Percentiles rank a stretch among this genome's conserved stretches.
These are phyloP conservation scores for Colletotrichum sp. DNA, from an alignment of 2,329 filamentous ascomycete genomes.

Conservation along the genomic window DNA sequence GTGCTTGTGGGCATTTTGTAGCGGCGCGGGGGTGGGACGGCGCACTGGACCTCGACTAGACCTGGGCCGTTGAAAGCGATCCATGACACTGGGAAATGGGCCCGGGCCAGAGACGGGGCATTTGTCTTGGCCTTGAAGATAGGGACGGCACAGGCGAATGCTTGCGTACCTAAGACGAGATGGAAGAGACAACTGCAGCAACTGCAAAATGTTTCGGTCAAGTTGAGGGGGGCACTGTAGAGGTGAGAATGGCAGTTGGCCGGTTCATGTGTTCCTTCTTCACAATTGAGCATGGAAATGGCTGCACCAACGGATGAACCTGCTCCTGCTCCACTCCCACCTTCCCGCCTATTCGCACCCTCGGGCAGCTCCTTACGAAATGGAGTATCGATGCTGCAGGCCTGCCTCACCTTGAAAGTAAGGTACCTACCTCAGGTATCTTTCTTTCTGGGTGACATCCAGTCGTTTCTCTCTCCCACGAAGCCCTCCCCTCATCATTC, in stretches of 20 bases:
- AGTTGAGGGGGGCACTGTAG: not conserved
- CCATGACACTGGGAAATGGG: not conserved
- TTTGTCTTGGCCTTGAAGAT: not conserved
- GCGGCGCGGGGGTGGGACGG: conserved; percentile 18
- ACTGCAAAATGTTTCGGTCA: not conserved
- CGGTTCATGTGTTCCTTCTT: not conserved
- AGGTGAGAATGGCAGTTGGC: not conserved
- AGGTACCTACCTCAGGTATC: not conserved
- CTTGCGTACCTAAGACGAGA: not conserved
- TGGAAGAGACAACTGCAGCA: not conserved
- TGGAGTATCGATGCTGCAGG: not conserved
- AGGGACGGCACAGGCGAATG: not conserved
- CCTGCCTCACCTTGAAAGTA: not conserved
- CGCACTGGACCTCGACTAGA: not conserved
- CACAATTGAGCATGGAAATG: not conserved
- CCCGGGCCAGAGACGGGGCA: not conserved
- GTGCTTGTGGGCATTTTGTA: not conserved
- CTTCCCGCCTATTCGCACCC: not conserved
- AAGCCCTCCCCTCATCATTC: not conserved
- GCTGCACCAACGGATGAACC: not conserved
- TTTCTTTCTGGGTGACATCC: not conserved
- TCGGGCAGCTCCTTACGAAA: not conserved
- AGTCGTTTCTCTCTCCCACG: not conserved
- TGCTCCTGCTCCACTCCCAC: not conserved
- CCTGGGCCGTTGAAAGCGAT: not conserved